Evolutionary conservation across 2,329 filamentous ascomycete species (phyloP).

Genomic region (Elsinoe batatas): DNA sequence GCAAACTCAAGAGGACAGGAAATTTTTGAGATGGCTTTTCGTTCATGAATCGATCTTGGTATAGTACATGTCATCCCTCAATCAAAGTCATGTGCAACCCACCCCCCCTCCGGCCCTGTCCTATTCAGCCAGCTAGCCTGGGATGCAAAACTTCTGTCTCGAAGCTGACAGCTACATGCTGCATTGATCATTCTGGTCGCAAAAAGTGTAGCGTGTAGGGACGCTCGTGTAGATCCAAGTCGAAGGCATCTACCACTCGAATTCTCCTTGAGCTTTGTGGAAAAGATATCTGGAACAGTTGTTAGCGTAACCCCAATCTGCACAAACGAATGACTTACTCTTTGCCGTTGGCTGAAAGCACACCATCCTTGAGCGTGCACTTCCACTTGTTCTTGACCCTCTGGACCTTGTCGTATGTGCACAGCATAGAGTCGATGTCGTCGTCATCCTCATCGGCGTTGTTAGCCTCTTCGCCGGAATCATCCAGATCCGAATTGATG

Average conservation of each 20-base stretch:
- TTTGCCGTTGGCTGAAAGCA: slow-evolving; percentile 84
- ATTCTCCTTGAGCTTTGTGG: slow-evolving; percentile 93
- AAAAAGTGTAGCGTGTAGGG: neutral
- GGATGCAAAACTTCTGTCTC: neutral
- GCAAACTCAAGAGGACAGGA: neutral
- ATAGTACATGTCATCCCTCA: slow-evolving; percentile 8
- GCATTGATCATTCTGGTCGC: slow-evolving; percentile 1
- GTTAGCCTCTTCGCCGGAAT: slow-evolving; percentile 60
- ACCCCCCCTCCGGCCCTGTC: neutral
- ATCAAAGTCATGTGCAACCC: neutral
- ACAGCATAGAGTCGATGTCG: slow-evolving; percentile 84
- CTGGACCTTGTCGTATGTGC: slow-evolving; percentile 98
- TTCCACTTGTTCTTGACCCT: slow-evolving; percentile 96
- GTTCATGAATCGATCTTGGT: neutral
- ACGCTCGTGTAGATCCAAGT: neutral
- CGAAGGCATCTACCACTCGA: slow-evolving; percentile 66
- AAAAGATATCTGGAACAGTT: slow-evolving; percentile 62
- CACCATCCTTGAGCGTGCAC: slow-evolving; percentile 94
- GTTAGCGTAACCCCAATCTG: slow-evolving; percentile 19
- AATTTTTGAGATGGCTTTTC: neutral
- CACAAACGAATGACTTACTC: slow-evolving; percentile 46
- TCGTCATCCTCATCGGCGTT: slow-evolving; percentile 73
- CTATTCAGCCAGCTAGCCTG: neutral
- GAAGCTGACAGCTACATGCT: neutral
- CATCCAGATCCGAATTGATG: slow-evolving; percentile 96